Evolutionary conservation across 768 basidiomycete genomes (phyloP), one percentile per base, ranked within the genome.

Genomic region (Tulasnella sp.): DNA sequence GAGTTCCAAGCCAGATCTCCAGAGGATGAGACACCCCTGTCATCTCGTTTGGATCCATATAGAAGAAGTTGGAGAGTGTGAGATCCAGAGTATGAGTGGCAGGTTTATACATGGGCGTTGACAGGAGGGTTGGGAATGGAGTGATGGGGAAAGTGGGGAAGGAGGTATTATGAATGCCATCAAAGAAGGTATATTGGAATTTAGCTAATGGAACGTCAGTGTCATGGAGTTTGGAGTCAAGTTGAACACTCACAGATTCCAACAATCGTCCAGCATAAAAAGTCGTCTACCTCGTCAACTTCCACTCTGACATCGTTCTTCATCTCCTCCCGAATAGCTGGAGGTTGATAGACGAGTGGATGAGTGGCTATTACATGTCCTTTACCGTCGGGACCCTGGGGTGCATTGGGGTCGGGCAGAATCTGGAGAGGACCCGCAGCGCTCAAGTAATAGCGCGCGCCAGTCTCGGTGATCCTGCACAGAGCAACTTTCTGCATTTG

Each of bases 401-500:
- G 16, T 19, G 20, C 37, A 15, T 25, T 48, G 27, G 54, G 54
- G 28, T 56, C 37, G n/a, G 54, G 54, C 10, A 55, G 20, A 16
- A 44, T 41, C 28, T 51, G 49, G 22, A 51, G 41, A 37, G 88
- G 87, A 7, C 88, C 85, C 3, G 88, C 86, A 24, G 90, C 90
- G 39, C 84, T 86, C 45, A 95, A 66, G 63, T 91, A 95, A 67
- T 85, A 85, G 61, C 88, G 72, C 33, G 83, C 76, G 33, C 86
- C 88, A 66, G 81, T 86, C 16, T 37, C 37, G 8, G 53, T 56
- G 48, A 86, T 77, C 48, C 86, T 74, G 61, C 90, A 83, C 37
- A 96, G 69, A 1, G 90, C 91, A 55, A 96, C 85, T 69, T 92
- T 89, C 68, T 96, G 91, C 80, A 96, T 88, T 65, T 93, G 90